Evolutionary conservation across 1,284 basidiomycete genomes (phyloP).

Genomic region (Phenoliferia sp.): DNA sequence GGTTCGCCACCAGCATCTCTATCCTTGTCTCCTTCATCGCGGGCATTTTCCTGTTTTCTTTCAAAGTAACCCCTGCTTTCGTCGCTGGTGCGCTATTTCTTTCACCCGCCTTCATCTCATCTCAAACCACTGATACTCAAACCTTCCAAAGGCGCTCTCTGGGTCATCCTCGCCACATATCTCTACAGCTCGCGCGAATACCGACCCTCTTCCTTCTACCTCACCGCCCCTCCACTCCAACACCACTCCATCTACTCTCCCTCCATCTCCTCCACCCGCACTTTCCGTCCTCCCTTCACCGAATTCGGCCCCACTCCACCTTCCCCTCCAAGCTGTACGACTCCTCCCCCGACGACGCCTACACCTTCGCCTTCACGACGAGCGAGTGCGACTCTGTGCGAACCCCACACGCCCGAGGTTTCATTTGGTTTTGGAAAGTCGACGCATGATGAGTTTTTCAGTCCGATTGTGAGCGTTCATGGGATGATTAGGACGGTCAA

Average conservation of each 20-base stretch:
- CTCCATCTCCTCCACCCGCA: background rate
- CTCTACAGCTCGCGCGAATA: background rate
- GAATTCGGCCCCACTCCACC: background rate
- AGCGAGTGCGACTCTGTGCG: background rate
- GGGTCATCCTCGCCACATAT: background rate
- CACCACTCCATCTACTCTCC: background rate
- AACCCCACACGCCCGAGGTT: background rate
- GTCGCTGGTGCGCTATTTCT: constrained; percentile 54
- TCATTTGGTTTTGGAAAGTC: background rate
- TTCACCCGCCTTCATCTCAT: background rate
- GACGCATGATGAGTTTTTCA: background rate
- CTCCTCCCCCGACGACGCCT: background rate
- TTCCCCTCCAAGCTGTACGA: background rate
- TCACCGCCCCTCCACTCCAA: background rate
- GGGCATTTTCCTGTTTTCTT: constrained; percentile 79
- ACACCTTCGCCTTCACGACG: background rate
- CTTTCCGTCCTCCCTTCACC: background rate
- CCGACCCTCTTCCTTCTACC: background rate
- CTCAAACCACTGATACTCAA: background rate
- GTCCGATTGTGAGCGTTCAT: background rate
- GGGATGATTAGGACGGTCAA: background rate
- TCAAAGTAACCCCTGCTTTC: constrained; percentile 78
- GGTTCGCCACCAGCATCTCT: constrained; percentile 87
- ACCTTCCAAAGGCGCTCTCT: background rate
- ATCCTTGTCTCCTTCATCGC: constrained; percentile 91